phyloP scores from a whole-genome alignment of 331 rosid genomes.

The Malus hybrid region DNA sequence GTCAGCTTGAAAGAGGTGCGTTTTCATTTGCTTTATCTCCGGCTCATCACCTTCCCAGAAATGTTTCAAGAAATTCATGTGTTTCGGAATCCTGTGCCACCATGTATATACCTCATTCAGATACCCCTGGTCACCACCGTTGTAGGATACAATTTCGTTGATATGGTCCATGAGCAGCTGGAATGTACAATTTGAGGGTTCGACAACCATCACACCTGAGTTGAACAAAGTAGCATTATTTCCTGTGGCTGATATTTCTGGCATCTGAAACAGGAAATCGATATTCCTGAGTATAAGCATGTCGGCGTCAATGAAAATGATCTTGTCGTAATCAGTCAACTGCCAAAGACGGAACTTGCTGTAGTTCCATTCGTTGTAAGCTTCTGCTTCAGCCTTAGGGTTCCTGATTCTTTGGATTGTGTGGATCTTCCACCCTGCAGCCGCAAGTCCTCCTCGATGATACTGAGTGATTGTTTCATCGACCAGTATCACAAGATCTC shows the following conservation, averaged over 20 bases:
- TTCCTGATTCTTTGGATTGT: slow-evolving; percentile 78
- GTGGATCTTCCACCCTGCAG: slow-evolving; percentile 92
- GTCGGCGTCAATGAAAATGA: slow-evolving; percentile 91
- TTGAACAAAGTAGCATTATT: slow-evolving; percentile 81
- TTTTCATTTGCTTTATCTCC: slow-evolving; percentile 67
- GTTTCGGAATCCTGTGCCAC: slow-evolving; percentile 96
- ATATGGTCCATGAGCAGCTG: slow-evolving; percentile 72
- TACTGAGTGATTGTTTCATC: slow-evolving; percentile 78
- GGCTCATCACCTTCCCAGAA: slow-evolving; percentile 91
- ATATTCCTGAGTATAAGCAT: slow-evolving; percentile 71
- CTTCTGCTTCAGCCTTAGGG: slow-evolving; percentile 91
- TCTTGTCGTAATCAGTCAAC: slow-evolving; percentile 82
- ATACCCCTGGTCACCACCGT: slow-evolving; percentile 97
- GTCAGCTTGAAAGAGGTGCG: slow-evolving; percentile 65
- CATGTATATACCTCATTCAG: slow-evolving; percentile 80
- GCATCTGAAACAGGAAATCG: slow-evolving; percentile 80
- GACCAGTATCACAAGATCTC: slow-evolving; percentile 87
- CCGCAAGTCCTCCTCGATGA: slow-evolving; percentile 80
- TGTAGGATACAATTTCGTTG: slow-evolving; percentile 76
- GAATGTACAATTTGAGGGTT: slow-evolving; percentile 94
- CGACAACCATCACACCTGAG: slow-evolving; percentile 90
- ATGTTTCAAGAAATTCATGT: slow-evolving; percentile 93
- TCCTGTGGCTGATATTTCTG: slow-evolving; percentile 89
- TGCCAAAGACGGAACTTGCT: slow-evolving; percentile 97
- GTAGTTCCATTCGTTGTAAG: slow-evolving; percentile 95